Evolutionary conservation across 2,329 filamentous ascomycete genomes (phyloP), one percentile per base, ranked within the genome.

Genomic region (Exophiala phaeomuriformis): DNA sequence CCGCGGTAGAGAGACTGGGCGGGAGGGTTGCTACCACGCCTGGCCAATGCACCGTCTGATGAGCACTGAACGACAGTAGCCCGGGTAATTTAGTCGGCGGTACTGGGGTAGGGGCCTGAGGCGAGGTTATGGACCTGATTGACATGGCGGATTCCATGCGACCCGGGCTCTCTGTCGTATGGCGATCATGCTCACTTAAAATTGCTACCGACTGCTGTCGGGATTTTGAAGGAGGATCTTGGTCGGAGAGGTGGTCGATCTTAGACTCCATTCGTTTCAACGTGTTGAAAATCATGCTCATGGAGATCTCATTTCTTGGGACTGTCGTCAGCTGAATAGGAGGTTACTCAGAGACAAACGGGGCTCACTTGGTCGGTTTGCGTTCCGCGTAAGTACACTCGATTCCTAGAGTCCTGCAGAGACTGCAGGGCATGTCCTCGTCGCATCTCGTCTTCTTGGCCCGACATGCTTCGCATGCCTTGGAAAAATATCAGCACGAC

Each of bases 361-460:
- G 9, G 28, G 63, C 69, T 53, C 61, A 76, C 73, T 78, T 78
- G 36, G 76, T 78, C 8, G 73, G 69, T 60, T 77, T 77, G 53
- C 75, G 73, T 61, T 77, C 73, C 56, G 75, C 75, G 61, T 78
- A 80, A 41, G 71, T 70, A 64, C 77, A 80, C 12, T 77, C 73
- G 32, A 76, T 56, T 5, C 73, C 74, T 42, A 74, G 70, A 9
- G 68, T 65, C 58, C 72, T 74, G 65, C 77, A 80, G 46, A 77
- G 69, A 31, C 76, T 76, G 58, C 77, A 80, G 45, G 77, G 77
- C 32, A 74, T 68, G 53, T 77, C 77, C 64, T 79, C 77, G 56
- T 80, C 77, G 63, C 77, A 80, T 66, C 75, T 65, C 12, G 76
- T 78, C 66, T 79, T 79, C 61, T 77, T 76, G 46, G 74, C 65